Base-by-base conservation (phyloP, 1,139 yeast species). In the Casaregolazyma lundiana region DNA sequence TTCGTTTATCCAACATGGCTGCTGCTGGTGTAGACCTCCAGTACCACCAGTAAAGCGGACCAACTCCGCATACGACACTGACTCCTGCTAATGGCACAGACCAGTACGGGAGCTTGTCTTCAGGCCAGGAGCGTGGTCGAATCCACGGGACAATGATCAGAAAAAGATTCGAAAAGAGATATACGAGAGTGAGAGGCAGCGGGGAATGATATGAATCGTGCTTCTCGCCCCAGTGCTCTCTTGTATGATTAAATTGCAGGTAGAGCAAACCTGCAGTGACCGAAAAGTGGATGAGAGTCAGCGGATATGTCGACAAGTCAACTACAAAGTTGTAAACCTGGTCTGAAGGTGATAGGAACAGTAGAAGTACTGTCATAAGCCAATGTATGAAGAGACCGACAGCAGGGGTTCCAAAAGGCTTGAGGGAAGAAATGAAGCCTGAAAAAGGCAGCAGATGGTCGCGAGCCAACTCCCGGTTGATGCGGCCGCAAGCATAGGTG, bases 391-490 rank as follows among this genome's bases (percentile, higher is more conserved):
- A 59, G 21, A 78, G 59, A 39, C 82, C 80, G 35, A 80, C 70
- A 53, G 78, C 70, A 26, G 72, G 83, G 47, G 75, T 69, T 53
- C 77, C 76, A 61, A 80, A 74, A 5, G 80, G 80, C 47, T 62
- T 67, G 7, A 72, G 65, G 36, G 80, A 65, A 20, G 75, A 73
- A 66, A 77, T 75, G 42, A 75, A 68, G 6, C 61, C 64, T 4
- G 89, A 77, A 55, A 78, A 82, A n/a, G 95, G 95, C 30, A 85
- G 60, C 50, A 84, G 75, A 56, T 84, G 79, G 58, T 82, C 87
- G 54, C 76, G 72, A n/a, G 87, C 92, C 50, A 84, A 68, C 57
- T 84, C 89, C 56, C 80, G 83, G 54, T 81, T 80, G 50, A 84
- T 84, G 53, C 85, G 70, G 16, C 87, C 84, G 54, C 83, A 88